Percentiles rank a stretch among this genome's conserved stretches.
Conservation (phyloP, 805 yeast species). For the Kodamaea sagamina region DNA sequence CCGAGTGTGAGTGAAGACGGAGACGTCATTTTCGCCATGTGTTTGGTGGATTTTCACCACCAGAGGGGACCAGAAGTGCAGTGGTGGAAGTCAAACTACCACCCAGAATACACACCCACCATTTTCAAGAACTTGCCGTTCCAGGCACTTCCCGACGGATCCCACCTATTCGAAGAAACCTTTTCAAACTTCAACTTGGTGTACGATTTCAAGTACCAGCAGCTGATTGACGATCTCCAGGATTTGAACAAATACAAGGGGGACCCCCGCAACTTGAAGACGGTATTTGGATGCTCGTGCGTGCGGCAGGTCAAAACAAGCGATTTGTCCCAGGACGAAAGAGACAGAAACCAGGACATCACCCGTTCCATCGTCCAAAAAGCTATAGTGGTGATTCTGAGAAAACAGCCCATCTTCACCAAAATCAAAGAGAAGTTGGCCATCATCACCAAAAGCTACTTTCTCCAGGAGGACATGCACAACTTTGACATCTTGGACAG, state of each 20-base stretch:
- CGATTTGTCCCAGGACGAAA: conserved; percentile 49
- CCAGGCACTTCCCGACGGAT: conserved; percentile 95
- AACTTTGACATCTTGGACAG: conserved; percentile 69
- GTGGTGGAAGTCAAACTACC: conserved; percentile 67
- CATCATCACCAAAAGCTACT: conserved; percentile 83
- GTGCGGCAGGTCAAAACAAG: conserved; percentile 75
- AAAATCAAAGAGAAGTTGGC: conserved; percentile 89
- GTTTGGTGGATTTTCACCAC: conserved; percentile 93
- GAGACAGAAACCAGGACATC: conserved; percentile 57
- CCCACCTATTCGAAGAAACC: conserved; percentile 91
- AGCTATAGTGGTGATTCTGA: conserved; percentile 80
- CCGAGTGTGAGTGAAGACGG: conserved; percentile 2
- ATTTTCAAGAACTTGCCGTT: conserved; percentile 90
- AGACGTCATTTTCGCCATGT: conserved; percentile 63
- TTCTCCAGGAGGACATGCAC: conserved; percentile 73
- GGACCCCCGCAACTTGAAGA: conserved; percentile 48
- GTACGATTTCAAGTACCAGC: conserved; percentile 56
- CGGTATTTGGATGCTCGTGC: conserved; percentile 94
- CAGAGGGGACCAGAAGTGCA: conserved; percentile 92
- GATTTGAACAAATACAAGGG: conserved; percentile 35
- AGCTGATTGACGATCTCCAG: conserved; percentile 47
- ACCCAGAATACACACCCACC: conserved; percentile 30
- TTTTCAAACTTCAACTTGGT: conserved; percentile 86
- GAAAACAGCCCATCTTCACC: conserved; percentile 78
- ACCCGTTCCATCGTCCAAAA: conserved; percentile 91